Evolutionary conservation across 1,284 basidiomycete genomes (phyloP).

Genomic region (Microbotryomycetes sp.): DNA sequence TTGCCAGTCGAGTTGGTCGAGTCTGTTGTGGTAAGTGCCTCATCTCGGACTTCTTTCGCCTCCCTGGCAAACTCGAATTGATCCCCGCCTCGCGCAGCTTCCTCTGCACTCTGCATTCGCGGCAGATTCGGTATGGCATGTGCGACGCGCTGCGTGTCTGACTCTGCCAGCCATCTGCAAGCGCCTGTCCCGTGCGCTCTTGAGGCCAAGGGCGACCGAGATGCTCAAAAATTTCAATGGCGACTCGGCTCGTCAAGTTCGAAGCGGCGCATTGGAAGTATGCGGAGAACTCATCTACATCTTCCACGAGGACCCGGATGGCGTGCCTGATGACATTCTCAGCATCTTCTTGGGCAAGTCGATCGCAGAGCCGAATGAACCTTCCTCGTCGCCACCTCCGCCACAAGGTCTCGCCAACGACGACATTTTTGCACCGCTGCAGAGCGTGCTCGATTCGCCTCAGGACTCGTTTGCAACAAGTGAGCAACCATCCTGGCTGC

Average conservation of each 20-base stretch:
- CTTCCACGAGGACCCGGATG: conserved; percentile 55
- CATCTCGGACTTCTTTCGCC: neutral
- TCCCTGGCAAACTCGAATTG: neutral
- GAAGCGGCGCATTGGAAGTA: conserved; percentile 75
- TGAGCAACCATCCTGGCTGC: neutral
- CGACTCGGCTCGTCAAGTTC: conserved; percentile 64
- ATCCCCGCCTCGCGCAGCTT: conserved; percentile 49
- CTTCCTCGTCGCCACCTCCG: neutral
- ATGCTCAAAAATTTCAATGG: conserved; percentile 57
- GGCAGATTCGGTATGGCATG: conserved; percentile 68
- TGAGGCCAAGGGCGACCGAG: conserved; percentile 57
- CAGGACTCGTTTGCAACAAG: neutral
- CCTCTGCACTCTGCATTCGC: conserved; percentile 67
- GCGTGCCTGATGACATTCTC: conserved; percentile 65
- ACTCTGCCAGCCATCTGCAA: conserved; percentile 72
- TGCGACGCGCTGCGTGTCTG: conserved; percentile 81
- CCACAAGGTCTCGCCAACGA: neutral
- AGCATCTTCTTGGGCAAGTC: conserved; percentile 58
- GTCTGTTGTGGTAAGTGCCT: conserved; percentile 53
- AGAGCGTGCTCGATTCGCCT: conserved; percentile 21
- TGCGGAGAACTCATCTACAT: conserved; percentile 86
- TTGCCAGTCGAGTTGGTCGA: conserved; percentile 63
- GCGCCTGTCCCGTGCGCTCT: conserved; percentile 51
- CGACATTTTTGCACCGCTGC: conserved; percentile 12
- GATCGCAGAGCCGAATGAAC: neutral